Conservation (phyloP, 2,329 filamentous ascomycete genomes). For the Ascosphaera aggregata region DNA sequence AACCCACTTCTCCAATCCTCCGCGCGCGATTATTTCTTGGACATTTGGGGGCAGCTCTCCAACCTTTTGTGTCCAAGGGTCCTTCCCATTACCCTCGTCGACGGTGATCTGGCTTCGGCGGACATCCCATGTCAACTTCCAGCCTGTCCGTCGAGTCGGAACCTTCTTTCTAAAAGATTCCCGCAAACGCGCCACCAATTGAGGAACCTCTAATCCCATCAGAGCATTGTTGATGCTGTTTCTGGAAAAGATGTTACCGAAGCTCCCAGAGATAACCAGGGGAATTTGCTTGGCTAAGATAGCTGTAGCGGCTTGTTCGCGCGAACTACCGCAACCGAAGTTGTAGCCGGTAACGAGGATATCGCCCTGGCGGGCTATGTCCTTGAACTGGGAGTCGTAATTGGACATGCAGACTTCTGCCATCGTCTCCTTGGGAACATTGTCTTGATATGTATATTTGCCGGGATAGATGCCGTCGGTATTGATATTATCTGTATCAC, state of each 20-base stretch:
- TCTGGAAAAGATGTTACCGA: conserved; percentile 64
- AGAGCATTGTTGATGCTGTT: conserved; percentile 22
- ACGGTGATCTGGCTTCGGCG: conserved; percentile 45
- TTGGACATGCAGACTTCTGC: conserved; percentile 82
- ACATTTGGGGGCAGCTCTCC: conserved; percentile 67
- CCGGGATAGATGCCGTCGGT: conserved; percentile 86
- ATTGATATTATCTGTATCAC: conserved; percentile 67
- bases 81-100: conserved; percentile 42
- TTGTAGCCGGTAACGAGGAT: conserved; percentile 74
- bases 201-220: conserved; percentile 16
- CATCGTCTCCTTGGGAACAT: conserved; percentile 56
- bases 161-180: conserved; percentile 26
- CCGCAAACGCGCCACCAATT: conserved; percentile 13
- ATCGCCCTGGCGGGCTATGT: conserved; percentile 42
- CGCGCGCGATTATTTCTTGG: conserved; percentile 58
- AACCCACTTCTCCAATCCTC: conserved; percentile 66
- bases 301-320: conserved; percentile 76
- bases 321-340: conserved; percentile 61
- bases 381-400: conserved; percentile 53
- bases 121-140: conserved; percentile 68
- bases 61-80: conserved; percentile 56
- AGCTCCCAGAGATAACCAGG: conserved; percentile 57
- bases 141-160: conserved; percentile 52
- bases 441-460: conserved; percentile 81
- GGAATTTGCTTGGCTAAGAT: conserved; percentile 62